Evolutionary conservation across 257 asterid species (phyloP), one percentile per base, ranked within the genome.

Genomic region (Nicotiana knightiana): DNA sequence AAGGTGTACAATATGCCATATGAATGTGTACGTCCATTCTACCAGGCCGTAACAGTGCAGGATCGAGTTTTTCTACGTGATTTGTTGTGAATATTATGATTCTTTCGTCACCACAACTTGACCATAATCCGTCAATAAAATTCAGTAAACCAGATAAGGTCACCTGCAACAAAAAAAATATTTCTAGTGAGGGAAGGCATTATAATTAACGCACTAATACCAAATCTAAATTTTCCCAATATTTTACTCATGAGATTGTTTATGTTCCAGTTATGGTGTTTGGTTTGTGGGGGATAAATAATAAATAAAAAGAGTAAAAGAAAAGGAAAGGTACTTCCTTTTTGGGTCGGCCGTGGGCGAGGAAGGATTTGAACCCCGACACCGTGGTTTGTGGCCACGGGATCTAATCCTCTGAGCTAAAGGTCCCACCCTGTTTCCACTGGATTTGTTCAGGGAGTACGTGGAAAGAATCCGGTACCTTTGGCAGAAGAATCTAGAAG

Each of bases 31-130:
- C 63, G 39, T 86, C 91, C 89, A 88, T 88, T 12, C 88, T 43
- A 6, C 88, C 87, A 2, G 88, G 89, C 30, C 88, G 71, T 10
- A 88, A 43, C 24, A 86, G 24, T 46, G 87, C 88, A 18, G 87
- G 89, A 10, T 88, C 88, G 2, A 88, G 77, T n/a, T 80, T 88
- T 8, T 88, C 87, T 67, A 83, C 79, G 75, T 77, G 77, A 73
- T 88, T 88, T 17, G 85, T 84, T 1, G 88, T 88, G 13, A 71
- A 70, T 46, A 71, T 46, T 71, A 71, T 71, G 12, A 71, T 71
- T 71, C 79, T 71, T 71, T 71, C 37, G 0, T 71, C 5, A 1
- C 79, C 79, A 46, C 6, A 43, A 6, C 39, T 71, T 0, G 59
- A 12, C 78, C 59, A 2, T 24, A 24, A 12, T 8, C 5, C 79